These are phyloP conservation scores for Podospora pseudoanserina DNA, from an alignment of 495 filamentous ascomycete genomes.

Conservation along the genomic window DNA sequence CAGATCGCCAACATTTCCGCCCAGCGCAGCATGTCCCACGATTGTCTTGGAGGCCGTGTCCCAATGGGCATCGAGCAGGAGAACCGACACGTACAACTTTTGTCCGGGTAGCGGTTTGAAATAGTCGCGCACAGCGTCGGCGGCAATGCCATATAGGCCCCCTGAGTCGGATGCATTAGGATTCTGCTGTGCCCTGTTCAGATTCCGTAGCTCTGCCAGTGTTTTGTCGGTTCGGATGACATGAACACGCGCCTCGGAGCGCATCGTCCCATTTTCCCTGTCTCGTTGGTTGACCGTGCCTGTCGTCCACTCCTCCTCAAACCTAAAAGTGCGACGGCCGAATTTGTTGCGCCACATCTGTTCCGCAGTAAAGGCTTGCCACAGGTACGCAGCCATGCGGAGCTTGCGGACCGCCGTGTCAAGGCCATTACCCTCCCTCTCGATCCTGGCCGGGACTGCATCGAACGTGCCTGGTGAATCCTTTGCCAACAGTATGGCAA, in stretches of 20 bases:
- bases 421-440: constrained; percentile 75
- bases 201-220: constrained; percentile 72
- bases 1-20: constrained; percentile 62
- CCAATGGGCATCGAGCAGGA: constrained; percentile 86
- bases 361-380: constrained; percentile 93
- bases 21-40: constrained; percentile 75
- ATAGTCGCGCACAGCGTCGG: constrained; percentile 68
- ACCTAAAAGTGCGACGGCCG: constrained; percentile 77
- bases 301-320: constrained; percentile 89
- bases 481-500: constrained; percentile 78
- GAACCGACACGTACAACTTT: constrained; percentile 76
- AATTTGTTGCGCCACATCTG: constrained; percentile 89
- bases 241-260: constrained; percentile 86
- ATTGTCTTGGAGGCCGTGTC: constrained; percentile 65
- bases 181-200: constrained; percentile 79
- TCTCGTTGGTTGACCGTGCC: constrained; percentile 73
- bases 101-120: constrained; percentile 72
- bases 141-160: constrained; percentile 70
- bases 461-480: constrained; percentile 88
- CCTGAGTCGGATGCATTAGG: constrained; percentile 60
- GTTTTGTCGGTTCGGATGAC: constrained; percentile 79
- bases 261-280: constrained; percentile 61
- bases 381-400: constrained; percentile 86
- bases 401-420: constrained; percentile 81
- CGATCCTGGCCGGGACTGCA: constrained; percentile 66